Percentiles rank a stretch among this genome's conserved stretches.
These are phyloP conservation scores for Eragrostis curvula DNA, from an alignment of 176 grass and related monocot species.

Conservation along the genomic window DNA sequence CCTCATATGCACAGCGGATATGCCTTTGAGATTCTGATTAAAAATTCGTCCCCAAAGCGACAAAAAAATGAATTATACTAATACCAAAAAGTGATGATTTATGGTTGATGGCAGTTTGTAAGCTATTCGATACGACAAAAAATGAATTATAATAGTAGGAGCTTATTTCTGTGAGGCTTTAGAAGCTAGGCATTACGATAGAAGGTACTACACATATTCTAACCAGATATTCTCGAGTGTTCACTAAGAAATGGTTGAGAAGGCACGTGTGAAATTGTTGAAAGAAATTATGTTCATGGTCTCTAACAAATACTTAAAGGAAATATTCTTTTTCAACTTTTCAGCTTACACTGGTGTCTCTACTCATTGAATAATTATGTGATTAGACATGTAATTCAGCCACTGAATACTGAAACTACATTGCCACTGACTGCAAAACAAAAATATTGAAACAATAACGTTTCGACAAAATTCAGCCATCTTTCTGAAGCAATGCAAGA, in stretches of 20 bases:
- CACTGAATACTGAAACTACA: conserved; percentile 19
- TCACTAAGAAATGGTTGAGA: not conserved
- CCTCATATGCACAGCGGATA: not conserved
- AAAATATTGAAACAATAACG: conserved; percentile 6
- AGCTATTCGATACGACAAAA: no score
- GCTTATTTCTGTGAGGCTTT: not conserved
- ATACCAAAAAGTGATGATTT: not conserved
- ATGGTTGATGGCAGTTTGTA: not conserved
- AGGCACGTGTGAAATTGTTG: not conserved
- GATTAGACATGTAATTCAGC: not conserved
- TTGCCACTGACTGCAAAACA: not conserved
- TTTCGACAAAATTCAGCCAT: not conserved
- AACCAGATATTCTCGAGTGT: not conserved
- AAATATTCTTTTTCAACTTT: not conserved
- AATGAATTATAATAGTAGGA: no score
- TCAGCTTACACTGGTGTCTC: conserved; percentile 1
- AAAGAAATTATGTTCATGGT: not conserved
- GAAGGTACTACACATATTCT: not conserved
- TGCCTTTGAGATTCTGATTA: not conserved
- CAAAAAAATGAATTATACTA: not conserved
- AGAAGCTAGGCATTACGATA: conserved; percentile 8
- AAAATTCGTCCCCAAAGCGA: not conserved
- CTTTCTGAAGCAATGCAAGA: conserved; percentile 11
- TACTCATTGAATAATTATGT: conserved; percentile 3
- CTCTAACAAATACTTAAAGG: not conserved